A percentile compares a stretch with the other conserved stretches of the same genome.
Conservation (phyloP, 2,329 filamentous ascomycete genomes). For the Xylaria sp. region DNA sequence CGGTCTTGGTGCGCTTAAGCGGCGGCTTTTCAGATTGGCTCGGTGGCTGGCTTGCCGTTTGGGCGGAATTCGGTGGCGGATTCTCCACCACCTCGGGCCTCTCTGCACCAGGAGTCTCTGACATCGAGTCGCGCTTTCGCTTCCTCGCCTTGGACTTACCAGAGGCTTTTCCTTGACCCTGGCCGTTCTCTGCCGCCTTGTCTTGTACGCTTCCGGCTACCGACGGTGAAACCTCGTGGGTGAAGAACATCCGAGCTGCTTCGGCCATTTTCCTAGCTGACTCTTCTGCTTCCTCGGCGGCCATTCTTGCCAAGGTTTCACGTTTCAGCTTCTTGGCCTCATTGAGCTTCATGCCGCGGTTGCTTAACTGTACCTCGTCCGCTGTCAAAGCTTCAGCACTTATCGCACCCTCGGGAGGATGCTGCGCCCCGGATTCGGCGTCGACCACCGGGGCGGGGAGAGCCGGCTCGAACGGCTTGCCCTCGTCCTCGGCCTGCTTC, state of each 20-base stretch:
- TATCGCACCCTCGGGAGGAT: slow-evolving; percentile 62
- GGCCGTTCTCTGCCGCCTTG: slow-evolving; percentile 34
- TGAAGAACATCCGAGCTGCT: slow-evolving; percentile 49
- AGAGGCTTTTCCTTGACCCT: slow-evolving; percentile 32
- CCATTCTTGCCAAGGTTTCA: slow-evolving; percentile 63
- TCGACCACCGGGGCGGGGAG: slow-evolving; percentile 49
- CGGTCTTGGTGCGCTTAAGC: slow-evolving; percentile 57
- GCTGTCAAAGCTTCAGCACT: slow-evolving; percentile 58
- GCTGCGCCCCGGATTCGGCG: slow-evolving; percentile 53
- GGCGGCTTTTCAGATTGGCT: slow-evolving; percentile 41
- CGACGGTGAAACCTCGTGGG: slow-evolving; percentile 39
- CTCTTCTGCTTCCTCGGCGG: slow-evolving; percentile 64
- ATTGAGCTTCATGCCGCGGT: slow-evolving; percentile 77
- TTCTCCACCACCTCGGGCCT: slow-evolving; percentile 34
- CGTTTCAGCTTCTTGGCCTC: slow-evolving; percentile 76
- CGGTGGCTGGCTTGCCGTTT: slow-evolving; percentile 18
- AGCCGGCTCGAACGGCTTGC: slow-evolving; percentile 59
- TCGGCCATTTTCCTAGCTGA: slow-evolving; percentile 57
- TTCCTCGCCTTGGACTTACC: slow-evolving; percentile 42
- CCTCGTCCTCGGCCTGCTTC: slow-evolving; percentile 66
- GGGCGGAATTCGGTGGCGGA: slow-evolving; percentile 7
- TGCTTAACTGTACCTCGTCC: slow-evolving; percentile 67
- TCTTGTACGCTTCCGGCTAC: slow-evolving; percentile 35
- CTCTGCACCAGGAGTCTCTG: slow-evolving; percentile 35
- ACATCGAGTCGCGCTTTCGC: slow-evolving; percentile 49